Base-by-base conservation (phyloP, 805 yeast species). In the Sugiyamaella mastotermitis region DNA sequence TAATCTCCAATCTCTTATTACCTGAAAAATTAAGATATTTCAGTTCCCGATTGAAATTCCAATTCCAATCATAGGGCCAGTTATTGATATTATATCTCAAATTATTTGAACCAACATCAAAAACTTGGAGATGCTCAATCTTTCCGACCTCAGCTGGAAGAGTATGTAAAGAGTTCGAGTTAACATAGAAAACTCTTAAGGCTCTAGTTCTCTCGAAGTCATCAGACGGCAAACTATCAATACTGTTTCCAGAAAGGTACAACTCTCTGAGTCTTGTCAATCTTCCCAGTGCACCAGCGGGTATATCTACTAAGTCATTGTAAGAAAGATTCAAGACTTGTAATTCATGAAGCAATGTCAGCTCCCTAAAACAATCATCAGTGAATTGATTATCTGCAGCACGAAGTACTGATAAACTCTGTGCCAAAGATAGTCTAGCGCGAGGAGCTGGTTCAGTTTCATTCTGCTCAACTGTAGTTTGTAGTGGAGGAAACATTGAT, bases 1-100 rank as follows among this genome's bases (percentile, higher is more conserved):
- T 83, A 51, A 92, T 88, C 55, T 92, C 97, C 46, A 92, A 76
- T 46, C 96, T 72, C 55, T 83, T 82, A 56, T 92, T 92, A 26
- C 97, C 97, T 0, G 97, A 86, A 41, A 92, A 80, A 57, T 90
- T 92, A 56, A 92, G 71, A 52, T 82, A 87, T 49, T 70, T 76
- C 58, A 92, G 66, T 29, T 77, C 75, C 38, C 72, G 66, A 55
- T 92, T 92, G 66, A 78, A 79, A 51, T 82, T 79, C 98, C 98
- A 92, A 61, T 86, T 92, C 97, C 97, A 92, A 57, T 92, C 98
- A 55, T 85, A 90, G 11, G 92, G 94, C 73, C 87, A 84, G 58
- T 92, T 92, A 3, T 92, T 82, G 40, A 90, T 86, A 52, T 92
- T 92, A 60, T 92, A 92, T 53, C 87, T 83, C 60, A 92, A 66